Conservation (phyloP, 768 basidiomycete genomes). For the Cantharellus cinnabarinus region DNA sequence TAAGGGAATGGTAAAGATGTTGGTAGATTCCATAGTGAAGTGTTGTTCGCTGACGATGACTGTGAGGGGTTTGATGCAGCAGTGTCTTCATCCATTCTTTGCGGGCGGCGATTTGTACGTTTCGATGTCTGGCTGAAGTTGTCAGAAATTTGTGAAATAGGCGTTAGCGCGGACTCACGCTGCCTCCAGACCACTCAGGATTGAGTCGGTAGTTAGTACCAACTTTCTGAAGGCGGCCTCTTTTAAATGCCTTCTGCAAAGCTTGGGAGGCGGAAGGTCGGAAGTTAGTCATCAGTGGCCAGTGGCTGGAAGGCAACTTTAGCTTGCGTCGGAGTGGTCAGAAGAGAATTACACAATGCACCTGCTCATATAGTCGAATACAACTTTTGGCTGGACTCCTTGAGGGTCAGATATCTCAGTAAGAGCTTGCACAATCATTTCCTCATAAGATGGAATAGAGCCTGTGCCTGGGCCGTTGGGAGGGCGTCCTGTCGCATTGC, state of each 20-base stretch:
- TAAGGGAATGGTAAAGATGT: no score
- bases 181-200: slow-evolving; percentile 54
- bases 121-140: slow-evolving; percentile 36
- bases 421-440: slow-evolving; percentile 76
- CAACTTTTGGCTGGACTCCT: slow-evolving; percentile 60
- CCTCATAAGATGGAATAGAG: slow-evolving; percentile 75
- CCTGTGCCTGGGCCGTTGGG: slow-evolving; percentile 14
- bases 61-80: neutral
- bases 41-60: neutral
- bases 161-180: slow-evolving; percentile 26
- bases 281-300: slow-evolving; percentile 76
- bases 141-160: neutral
- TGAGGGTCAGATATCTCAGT: slow-evolving; percentile 45
- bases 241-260: slow-evolving; percentile 64
- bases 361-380: slow-evolving; percentile 67
- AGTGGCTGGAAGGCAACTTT: slow-evolving; percentile 21
- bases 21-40: neutral
- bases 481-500: slow-evolving; percentile 2
- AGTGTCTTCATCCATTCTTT: slow-evolving; percentile 13
- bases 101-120: slow-evolving; percentile 62
- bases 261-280: slow-evolving; percentile 79
- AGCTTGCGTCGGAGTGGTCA: neutral
- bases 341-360: slow-evolving; percentile 5
- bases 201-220: slow-evolving; percentile 58
- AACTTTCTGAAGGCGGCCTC: slow-evolving; percentile 61